Base-by-base conservation (phyloP, 2,329 filamentous ascomycete species). In the Xylariaceae sp. region DNA sequence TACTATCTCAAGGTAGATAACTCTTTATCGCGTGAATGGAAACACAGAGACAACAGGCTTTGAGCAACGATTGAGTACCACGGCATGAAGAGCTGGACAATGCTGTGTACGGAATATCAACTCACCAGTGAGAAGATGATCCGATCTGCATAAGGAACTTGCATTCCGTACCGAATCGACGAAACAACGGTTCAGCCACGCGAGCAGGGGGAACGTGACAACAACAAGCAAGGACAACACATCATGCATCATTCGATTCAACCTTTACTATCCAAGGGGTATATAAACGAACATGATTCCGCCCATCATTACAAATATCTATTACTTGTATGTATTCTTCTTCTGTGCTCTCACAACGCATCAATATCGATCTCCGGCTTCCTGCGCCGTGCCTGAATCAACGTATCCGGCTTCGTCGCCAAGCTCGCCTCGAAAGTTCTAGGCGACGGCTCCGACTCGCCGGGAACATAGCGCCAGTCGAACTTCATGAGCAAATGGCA, bases 401-500 rank as follows among this genome's bases (percentile, higher is more conserved):
- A 60, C 3, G 68, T 63, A 3, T 66, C 63, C 1, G 67, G 57
- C 37, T 62, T 61, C 18, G 68, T 63, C 13, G 55, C 51, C 11
- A 37, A 57, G 42, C 11, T 18, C 2, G 55, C 39, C 61, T 73
- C 71, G 37, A 72, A 69, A 1, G 17, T 3, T 8, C 52, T 53
- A 13, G 65, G 47, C 17, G 59, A 48, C 0, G 70, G 71, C 45
- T 66, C 58, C 0, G 60, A 65, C 47, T 58, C 57, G 2, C 62
- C 66, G 4, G 70, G 70, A 9, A 71, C 61, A 51, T 71, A 70
- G 7, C 67, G 64, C 67, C 69, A 72, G 54, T 73, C 71, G 57
- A 71, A 73, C 62, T 73, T 72, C 42, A 73, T 64, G 58, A 73
- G 58, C 30, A 72, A 9, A 59, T 66, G 62, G 53, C 62, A 66